A percentile compares a stretch with the other conserved stretches of the same genome.
Evolutionary conservation across 2,329 filamentous ascomycete genomes (phyloP).

Genomic region (Reticulascus tulasneorum): DNA sequence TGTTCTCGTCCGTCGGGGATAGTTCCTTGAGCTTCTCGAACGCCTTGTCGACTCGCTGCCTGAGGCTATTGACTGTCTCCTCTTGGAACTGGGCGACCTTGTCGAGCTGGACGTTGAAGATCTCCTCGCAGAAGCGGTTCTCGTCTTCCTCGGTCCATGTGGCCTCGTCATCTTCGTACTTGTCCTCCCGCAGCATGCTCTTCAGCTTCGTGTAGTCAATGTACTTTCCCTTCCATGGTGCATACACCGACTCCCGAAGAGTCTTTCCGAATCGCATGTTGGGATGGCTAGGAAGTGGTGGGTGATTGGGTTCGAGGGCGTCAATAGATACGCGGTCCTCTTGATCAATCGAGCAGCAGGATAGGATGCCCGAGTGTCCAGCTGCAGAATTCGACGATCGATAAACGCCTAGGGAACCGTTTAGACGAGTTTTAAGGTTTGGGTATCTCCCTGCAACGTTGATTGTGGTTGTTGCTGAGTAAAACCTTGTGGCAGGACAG

Average conservation of each 20-base stretch:
- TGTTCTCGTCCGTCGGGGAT: slow-evolving; percentile 62
- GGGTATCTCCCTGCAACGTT: neutral
- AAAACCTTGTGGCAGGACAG: too few species aligned
- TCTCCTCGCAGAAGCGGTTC: slow-evolving; percentile 87
- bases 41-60: slow-evolving; percentile 48
- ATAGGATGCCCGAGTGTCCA: neutral
- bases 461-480: slow-evolving; percentile 5
- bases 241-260: slow-evolving; percentile 72
- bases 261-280: slow-evolving; percentile 92
- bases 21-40: slow-evolving; percentile 76
- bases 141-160: slow-evolving; percentile 94
- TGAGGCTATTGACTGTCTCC: slow-evolving; percentile 61
- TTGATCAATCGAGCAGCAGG: neutral
- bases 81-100: slow-evolving; percentile 91
- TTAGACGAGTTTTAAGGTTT: neutral
- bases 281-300: slow-evolving; percentile 3
- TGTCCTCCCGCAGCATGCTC: slow-evolving; percentile 76
- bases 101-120: slow-evolving; percentile 90
- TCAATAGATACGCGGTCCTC: neutral
- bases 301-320: neutral
- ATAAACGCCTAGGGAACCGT: neutral
- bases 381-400: neutral
- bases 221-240: slow-evolving; percentile 89
- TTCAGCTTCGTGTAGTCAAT: slow-evolving; percentile 96
- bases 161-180: slow-evolving; percentile 53